Conservation (phyloP, 352 stramenopile genomes). For the Globisporangium solare region DNA sequence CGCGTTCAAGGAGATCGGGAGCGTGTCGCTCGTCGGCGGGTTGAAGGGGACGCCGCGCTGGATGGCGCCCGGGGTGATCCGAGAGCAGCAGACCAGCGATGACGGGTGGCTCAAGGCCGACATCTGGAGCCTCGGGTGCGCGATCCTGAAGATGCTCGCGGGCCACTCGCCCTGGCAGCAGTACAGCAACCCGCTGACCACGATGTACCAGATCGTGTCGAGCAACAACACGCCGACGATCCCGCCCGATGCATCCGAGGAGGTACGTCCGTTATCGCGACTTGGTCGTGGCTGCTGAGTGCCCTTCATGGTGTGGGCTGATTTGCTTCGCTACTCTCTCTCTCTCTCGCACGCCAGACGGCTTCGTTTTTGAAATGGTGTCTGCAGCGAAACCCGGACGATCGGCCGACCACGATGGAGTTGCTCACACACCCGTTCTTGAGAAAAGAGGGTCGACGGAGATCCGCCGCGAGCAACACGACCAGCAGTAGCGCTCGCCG, state of each 20-base stretch:
- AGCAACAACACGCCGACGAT: constrained; percentile 65
- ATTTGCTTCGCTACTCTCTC: too few species aligned
- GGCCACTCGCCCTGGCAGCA: constrained; percentile 86
- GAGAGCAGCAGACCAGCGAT: constrained; percentile 40
- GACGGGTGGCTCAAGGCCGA: constrained; percentile 88
- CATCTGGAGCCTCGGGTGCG: constrained; percentile 92
- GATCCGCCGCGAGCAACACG: not conserved
- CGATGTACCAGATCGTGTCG: constrained; percentile 89
- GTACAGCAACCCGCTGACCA: constrained; percentile 85
- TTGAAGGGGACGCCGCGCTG: constrained; percentile 89
- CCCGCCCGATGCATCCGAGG: constrained; percentile 41
- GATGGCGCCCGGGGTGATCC: constrained; percentile 91
- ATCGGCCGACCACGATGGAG: constrained; percentile 81
- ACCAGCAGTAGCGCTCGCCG: constrained; percentile 10
- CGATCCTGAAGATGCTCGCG: constrained; percentile 92
- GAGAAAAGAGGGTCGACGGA: constrained; percentile 8
- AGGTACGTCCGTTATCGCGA: constrained; percentile 33
- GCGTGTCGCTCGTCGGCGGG: constrained; percentile 58
- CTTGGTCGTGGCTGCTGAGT: not conserved
- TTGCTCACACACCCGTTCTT: constrained; percentile 93
- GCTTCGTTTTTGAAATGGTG: constrained; percentile 53
- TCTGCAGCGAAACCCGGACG: constrained; percentile 55
- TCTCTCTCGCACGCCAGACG: constrained; percentile 26
- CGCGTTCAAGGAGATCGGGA: constrained; percentile 68
- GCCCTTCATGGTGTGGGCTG: not conserved